phyloP scores from a whole-genome alignment of 768 basidiomycete genomes.

The Crucibulum laeve region DNA sequence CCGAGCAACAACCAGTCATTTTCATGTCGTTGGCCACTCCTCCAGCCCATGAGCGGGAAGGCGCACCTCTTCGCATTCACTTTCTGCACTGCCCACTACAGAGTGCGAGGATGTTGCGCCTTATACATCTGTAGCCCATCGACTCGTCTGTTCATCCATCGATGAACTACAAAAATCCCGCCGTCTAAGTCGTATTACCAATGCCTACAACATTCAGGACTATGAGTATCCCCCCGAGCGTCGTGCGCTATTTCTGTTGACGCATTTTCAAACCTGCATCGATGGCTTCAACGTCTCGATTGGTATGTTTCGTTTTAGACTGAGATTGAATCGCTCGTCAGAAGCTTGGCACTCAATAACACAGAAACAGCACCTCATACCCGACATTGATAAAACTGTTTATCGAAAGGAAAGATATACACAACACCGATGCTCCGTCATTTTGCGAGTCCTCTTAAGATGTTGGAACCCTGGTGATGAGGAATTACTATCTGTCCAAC shows the following conservation, averaged over 20 bases:
- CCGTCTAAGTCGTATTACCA: constrained; percentile 30
- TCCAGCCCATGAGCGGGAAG: constrained; percentile 24
- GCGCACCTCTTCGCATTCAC: constrained; percentile 20
- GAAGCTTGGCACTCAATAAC: constrained; percentile 39
- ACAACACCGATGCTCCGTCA: constrained; percentile 37
- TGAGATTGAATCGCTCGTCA: constrained; percentile 42
- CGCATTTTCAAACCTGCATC: constrained; percentile 23
- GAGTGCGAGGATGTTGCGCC: constrained; percentile 42
- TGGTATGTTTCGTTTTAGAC: constrained; percentile 62
- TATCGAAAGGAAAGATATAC: constrained; percentile 26
- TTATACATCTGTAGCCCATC: constrained; percentile 48
- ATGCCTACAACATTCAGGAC: constrained; percentile 28
- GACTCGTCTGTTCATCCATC: constrained; percentile 37
- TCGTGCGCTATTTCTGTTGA: constrained; percentile 39
- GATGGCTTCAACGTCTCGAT: constrained; percentile 28
- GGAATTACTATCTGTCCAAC: constrained; percentile 14
- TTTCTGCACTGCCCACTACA: constrained; percentile 32
- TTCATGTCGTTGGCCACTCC: constrained; percentile 38
- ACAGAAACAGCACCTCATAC: constrained; percentile 35
- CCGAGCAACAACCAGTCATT: constrained; percentile 26
- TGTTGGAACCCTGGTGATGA: constrained; percentile 19
- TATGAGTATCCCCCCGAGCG: constrained; percentile 33
- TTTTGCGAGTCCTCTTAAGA: constrained; percentile 19
- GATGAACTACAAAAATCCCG: constrained; percentile 33
- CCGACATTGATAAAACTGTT: constrained; percentile 24